Conservation (phyloP, 345 rosid species). For the Eucalyptus pauciflora region DNA sequence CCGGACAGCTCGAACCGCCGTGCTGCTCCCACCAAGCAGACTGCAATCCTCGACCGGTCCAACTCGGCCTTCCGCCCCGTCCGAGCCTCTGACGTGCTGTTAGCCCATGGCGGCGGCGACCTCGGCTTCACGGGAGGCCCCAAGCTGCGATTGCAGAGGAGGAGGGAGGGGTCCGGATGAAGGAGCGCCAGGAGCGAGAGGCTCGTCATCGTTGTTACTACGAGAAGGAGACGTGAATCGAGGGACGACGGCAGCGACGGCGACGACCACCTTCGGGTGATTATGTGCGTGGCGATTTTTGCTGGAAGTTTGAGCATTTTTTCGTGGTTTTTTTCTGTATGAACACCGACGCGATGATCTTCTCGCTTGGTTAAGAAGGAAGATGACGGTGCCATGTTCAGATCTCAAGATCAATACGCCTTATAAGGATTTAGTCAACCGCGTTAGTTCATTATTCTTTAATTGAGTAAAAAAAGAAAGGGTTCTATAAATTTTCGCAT, state of each 20-base stretch:
- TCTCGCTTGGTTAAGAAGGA: background rate
- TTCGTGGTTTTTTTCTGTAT: background rate
- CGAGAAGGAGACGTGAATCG: background rate
- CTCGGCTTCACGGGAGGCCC: background rate
- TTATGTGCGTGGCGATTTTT: background rate
- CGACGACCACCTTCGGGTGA: background rate
- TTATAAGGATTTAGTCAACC: background rate
- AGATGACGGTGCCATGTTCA: background rate
- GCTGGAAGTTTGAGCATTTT: background rate
- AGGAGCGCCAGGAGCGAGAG: background rate
- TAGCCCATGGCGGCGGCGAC: background rate
- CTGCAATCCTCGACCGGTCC: constrained; percentile 49
- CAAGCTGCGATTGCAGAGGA: background rate
- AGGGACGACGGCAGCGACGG: background rate
- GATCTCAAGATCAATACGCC: background rate
- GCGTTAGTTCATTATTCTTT: background rate
- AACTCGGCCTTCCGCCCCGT: background rate
- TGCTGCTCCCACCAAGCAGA: constrained; percentile 93
- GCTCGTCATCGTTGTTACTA: background rate
- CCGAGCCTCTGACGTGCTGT: background rate
- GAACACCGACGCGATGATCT: background rate
- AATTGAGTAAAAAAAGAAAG: background rate
- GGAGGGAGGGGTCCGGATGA: background rate
- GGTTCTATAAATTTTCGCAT: background rate
- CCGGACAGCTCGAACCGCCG: constrained; percentile 88